phyloP scores from a whole-genome alignment of 2,329 filamentous ascomycete species.

The Stagonosporopsis rhizophila region DNA sequence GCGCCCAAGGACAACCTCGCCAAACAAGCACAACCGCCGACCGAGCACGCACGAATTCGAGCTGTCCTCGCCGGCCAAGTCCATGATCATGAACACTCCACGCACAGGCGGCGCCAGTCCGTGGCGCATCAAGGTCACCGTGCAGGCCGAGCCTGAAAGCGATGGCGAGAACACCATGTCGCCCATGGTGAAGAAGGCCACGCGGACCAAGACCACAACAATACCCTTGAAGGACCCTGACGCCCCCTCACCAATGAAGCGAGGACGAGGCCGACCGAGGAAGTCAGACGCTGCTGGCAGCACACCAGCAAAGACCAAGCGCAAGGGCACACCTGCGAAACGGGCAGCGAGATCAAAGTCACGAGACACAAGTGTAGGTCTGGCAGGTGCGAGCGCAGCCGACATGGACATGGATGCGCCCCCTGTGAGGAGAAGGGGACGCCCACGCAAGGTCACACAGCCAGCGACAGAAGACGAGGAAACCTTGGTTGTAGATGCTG shows the following conservation, averaged over 20 bases:
- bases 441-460: constrained; percentile 43
- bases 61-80: constrained; percentile 52
- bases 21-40: constrained; percentile 37
- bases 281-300: constrained; percentile 42
- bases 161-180: constrained; percentile 44
- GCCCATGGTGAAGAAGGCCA: constrained; percentile 37
- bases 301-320: constrained; percentile 36
- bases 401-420: constrained; percentile 34
- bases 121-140: constrained; percentile 59
- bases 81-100: constrained; percentile 54
- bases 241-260: constrained; percentile 47
- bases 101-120: constrained; percentile 51
- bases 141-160: constrained; percentile 54
- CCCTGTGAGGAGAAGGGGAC: constrained; percentile 42
- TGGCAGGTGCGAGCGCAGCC: constrained; percentile 30
- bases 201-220: constrained; percentile 47
- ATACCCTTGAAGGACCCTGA: constrained; percentile 53
- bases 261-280: constrained; percentile 44
- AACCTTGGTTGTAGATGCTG: constrained; percentile 14
- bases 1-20: constrained; percentile 35
- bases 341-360: constrained; percentile 36
- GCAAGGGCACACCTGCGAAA: constrained; percentile 44
- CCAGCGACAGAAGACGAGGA: constrained; percentile 28
- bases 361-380: constrained; percentile 25
- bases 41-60: constrained; percentile 30